Base-by-base conservation (phyloP, 768 basidiomycete species). In the Pleurotus cornucopiae region DNA sequence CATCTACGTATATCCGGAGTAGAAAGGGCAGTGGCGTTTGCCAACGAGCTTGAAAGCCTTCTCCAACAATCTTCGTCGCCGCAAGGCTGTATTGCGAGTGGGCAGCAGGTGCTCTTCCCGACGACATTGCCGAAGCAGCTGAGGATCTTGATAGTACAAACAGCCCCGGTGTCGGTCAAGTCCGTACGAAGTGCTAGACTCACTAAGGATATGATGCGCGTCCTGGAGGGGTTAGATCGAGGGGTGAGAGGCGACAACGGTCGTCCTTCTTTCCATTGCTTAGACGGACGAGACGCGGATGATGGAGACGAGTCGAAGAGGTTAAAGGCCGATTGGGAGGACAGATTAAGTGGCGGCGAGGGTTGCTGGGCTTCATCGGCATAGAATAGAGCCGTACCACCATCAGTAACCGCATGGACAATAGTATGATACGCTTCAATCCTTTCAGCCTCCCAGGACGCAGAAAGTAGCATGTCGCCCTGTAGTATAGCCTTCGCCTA, bases 181-280 rank as follows among this genome's bases (percentile, higher is more conserved):
- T 45, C 48, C 20, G 54, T 56, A 5, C 40, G 64, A 34, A 39
- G 57, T 20, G 16, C 61, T 4, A 43, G 60, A 13, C 68, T 70
- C 53, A 71, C 73, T 23, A 34, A 65, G 38, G 45, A 60, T 2
- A 71, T 74, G 71, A 61, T 71, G 60, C 34, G 60, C 16, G 62
- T 61, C 14, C 54, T 75, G 7, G 58, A 62, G n/a, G 53, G 45
- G 16, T 47, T 64, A n/a, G 14, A 18, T 6, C 37, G n/a, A 2
- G 6, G 4, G 2, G 26, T 16, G 16, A 26, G 6, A 11, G 26
- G 37, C 48, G 49, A 13, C 13, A 21, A 21, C 14, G 55, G 45
- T 6, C 9, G 30, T 9, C 9, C 11, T 34, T 45, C 7, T 7
- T 20, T 14, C 12, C 26, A 18, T n/a, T 21, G 52, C 34, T 26